Evolutionary conservation across 1,284 basidiomycete species (phyloP), one percentile per base, ranked within the genome.

Genomic region (Apiotrichum brassicae): DNA sequence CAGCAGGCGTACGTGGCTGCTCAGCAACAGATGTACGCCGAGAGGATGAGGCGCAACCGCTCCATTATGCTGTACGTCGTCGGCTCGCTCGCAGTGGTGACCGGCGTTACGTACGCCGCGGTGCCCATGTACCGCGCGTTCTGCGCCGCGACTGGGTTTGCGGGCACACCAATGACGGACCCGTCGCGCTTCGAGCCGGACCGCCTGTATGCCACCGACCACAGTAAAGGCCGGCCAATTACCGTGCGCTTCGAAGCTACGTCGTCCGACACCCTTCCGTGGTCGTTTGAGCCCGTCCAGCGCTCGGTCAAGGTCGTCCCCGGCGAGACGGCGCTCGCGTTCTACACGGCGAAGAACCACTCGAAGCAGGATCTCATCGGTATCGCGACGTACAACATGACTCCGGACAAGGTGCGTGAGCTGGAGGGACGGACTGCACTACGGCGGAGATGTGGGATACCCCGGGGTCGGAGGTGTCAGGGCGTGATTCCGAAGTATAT

Each of bases 51-150:
- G 47, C 56, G 57, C 49, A 65, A 59, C 57, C 59, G 65, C 44
- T 62, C 56, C 11, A 51, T 68, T 16, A 38, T 70, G 43, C 49
- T 72, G 24, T 72, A 72, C 52, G 51, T 61, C 18, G 50, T 61
- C 19, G 70, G 68, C 23, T 54, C 63, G 85, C 83, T 97, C 49
- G 75, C 97, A 25, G 65, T 87, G 23, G 85, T 83, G 1, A 74
- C 89, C 1, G 94, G 94, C 7, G 78, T 86, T 33, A 88, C 89
- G 8, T 98, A 98, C 71, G 94, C 95, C 18, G 89, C 95, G 26
- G 95, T 98, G 1, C 95, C 95, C 0, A 79, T 97, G 5, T 99
- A 98, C 73, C 85, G 95, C 43, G 91, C 91, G 66, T 99, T 98
- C 76, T 99, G 95, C 71, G 86, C 91, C 2, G 90, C 92, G 2